These are phyloP conservation scores for Eremothecium cymbalariae DNA, from an alignment of 1,139 yeast genomes.

Conservation along the genomic window DNA sequence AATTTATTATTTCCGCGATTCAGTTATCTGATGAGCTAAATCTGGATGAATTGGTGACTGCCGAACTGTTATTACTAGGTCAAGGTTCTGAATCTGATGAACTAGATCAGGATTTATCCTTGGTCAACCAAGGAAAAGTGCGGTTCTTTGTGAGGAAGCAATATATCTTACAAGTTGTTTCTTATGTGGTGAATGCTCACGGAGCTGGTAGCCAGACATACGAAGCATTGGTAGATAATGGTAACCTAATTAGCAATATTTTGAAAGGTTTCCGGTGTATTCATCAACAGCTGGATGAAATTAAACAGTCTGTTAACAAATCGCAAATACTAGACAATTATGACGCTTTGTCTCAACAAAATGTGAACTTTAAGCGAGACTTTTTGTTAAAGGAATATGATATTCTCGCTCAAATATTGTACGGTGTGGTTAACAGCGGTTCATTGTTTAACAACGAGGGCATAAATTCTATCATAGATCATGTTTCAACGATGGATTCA, in stretches of 20 bases:
- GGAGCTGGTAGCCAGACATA: conserved; percentile 20
- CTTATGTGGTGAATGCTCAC: conserved; percentile 42
- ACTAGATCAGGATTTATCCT: conserved; percentile 45
- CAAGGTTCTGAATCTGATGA: conserved; percentile 36
- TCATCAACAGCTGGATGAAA: conserved; percentile 45
- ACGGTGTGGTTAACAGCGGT: conserved; percentile 40
- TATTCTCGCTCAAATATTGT: conserved; percentile 55
- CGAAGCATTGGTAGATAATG: conserved; percentile 21
- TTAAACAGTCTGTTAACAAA: conserved; percentile 60
- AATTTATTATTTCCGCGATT: conserved; percentile 43
- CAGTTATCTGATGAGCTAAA: conserved; percentile 55
- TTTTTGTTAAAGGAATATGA: conserved; percentile 65
- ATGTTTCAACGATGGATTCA: conserved; percentile 40
- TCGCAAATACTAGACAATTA: conserved; percentile 49
- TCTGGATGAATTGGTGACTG: conserved; percentile 61
- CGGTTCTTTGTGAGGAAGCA: conserved; percentile 61
- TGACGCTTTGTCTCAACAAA: conserved; percentile 46
- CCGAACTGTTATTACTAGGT: conserved; percentile 41
- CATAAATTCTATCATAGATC: conserved; percentile 38
- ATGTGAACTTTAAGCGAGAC: conserved; percentile 51
- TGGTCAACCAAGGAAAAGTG: conserved; percentile 64
- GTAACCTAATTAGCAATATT: conserved; percentile 35
- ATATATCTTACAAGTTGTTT: conserved; percentile 61
- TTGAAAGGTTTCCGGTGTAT: conserved; percentile 49
- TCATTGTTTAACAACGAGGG: conserved; percentile 33